Base-by-base conservation (phyloP, 2,329 filamentous ascomycete species). In the Volutella citrinella region DNA sequence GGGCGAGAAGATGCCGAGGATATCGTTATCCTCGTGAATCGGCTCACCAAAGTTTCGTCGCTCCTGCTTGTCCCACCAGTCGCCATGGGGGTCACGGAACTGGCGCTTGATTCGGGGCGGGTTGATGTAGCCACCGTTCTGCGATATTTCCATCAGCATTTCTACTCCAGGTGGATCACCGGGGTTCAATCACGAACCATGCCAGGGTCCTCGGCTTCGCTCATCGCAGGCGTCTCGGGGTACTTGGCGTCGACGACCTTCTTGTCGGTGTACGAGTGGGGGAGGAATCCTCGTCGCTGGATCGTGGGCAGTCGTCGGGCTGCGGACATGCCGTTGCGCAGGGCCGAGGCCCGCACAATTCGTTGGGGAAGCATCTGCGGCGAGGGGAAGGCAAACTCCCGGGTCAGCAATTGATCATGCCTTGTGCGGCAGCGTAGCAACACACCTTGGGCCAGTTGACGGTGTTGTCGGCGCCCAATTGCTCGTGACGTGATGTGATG, bases 61-160 rank as follows among this genome's bases (percentile, higher is more conserved):
- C 66, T 97, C 93, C 69, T 98, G 93, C 65, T 89, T 85, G 68
- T 98, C 91, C 87, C 89, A 97, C 88, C 89, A 98, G 59, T 87
- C 82, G 59, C 67, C 91, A 62, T 97, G 79, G 21, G 94, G 93
- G 64, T 97, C 93, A 61, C 93, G 87, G 69, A 88, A 86, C 64
- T 89, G 83, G 52, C 91, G 85, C 75, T 95, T 96, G 65, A 91
- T 70, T 34, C 74, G 67, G 11, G 81, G 79, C 38, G 87, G 85
- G 67, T 90, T 88, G 57, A 86, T 76, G 64, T 88, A 93, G 63
- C 84, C 84, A 57, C 87, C 87, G 64, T 90, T 94, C 85, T 90
- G 60, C 40, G 43, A 48, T 34, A 43, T 46, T 47, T 54, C 30
- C 45, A 48, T 56, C 41, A 56, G 49, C 41, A 36, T 23, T 34